Base-by-base conservation (phyloP, 106 monocot species). In the Allium sativum region DNA sequence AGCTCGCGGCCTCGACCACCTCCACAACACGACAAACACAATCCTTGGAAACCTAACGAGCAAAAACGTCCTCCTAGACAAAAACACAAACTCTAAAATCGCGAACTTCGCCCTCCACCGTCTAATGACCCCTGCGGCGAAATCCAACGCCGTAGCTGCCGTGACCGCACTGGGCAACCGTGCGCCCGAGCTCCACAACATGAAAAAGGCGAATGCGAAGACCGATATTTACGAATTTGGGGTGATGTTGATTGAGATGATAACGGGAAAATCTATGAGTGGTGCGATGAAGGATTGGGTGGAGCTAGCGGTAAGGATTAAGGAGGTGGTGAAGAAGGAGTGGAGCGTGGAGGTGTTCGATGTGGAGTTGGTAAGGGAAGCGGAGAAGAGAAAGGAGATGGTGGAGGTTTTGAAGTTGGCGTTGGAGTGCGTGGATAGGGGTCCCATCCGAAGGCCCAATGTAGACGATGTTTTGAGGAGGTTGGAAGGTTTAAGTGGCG, bases 341-440 rank as follows among this genome's bases (percentile, higher is more conserved):
- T 90, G 94, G 90, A 94, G 86, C 10, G 81, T 70, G 20, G 89
- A 89, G 78, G 86, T 94, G 59, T 95, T 95, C 45, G 95, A 95
- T 55, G 52, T 83, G 42, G 95, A 95, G 58, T 69, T 90, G 16
- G 84, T 87, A 73, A 65, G 66, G 60, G 87, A 95, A 17, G 80
- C 80, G 6, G 65, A 65, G 19, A 44, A 47, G 8, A 74, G 74
- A 2, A 90, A 86, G 20, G 94, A 94, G 60, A 63, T 86, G 65
- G 56, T 93, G 20, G 81, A 85, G 69, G 74, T 85, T 7, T 69
- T 95, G 65, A 95, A 95, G 65, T 22, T 95, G 74, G 95, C 95
- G 12, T 67, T 95, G 65, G 90, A 87, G 54, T 90, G 90, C 20
- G 87, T 82, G 11, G 86, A 95, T 45, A 81, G 84, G 4, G 70